Conservation (phyloP, 768 basidiomycete genomes). For the Mycena belliarum region DNA sequence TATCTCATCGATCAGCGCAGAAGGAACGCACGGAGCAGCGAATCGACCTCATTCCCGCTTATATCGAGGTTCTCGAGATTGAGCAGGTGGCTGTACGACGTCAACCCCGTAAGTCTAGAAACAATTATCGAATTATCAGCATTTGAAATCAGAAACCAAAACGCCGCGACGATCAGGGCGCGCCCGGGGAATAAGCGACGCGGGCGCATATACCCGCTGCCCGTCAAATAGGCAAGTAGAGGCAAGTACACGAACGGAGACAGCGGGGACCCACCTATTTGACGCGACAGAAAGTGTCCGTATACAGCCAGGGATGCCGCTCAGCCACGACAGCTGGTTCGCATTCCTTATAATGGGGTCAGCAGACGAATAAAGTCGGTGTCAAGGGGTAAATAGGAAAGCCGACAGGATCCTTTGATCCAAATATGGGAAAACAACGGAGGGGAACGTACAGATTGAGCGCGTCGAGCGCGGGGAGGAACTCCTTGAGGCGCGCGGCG, state of each 20-base stretch:
- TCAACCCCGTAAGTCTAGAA: constrained; percentile 78
- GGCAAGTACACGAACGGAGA: constrained; percentile 22
- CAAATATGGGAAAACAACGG: background rate
- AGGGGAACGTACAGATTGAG: constrained; percentile 66
- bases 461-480: constrained; percentile 77
- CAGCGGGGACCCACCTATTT: constrained; percentile 57
- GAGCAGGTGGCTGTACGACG: constrained; percentile 83
- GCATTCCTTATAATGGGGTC: constrained; percentile 38
- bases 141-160: background rate
- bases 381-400: background rate
- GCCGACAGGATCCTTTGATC: background rate
- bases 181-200: background rate
- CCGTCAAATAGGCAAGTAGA: background rate
- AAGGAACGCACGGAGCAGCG: constrained; percentile 71
- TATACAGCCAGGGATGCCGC: constrained; percentile 70
- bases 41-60: constrained; percentile 86
- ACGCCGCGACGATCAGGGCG: too few relatives aligned
- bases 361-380: background rate
- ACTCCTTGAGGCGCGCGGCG: constrained; percentile 83
- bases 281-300: constrained; percentile 77
- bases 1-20: constrained; percentile 15
- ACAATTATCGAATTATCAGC: constrained; percentile 18
- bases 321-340: constrained; percentile 79
- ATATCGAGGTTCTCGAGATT: constrained; percentile 91
- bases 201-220: background rate